Base-by-base conservation (phyloP, 345 rosid species). In the Litchi chinensis region DNA sequence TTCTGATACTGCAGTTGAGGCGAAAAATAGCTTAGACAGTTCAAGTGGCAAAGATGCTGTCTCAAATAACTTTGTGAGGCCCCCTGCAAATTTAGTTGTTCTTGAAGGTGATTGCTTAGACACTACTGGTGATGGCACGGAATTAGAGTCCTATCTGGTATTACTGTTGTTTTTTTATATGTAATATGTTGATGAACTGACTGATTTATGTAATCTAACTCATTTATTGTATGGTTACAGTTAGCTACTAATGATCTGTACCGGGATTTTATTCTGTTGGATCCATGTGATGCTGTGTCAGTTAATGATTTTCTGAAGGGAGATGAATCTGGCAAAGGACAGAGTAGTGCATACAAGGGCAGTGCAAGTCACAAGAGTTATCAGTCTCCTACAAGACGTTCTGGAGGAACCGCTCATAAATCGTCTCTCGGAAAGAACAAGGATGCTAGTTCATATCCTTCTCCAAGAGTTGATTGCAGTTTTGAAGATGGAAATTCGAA, bases 61-160 rank as follows among this genome's bases (percentile, higher is more conserved):
- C 68, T 80, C 88, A 48, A 84, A 89, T 85, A 86, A 87, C 79
- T 91, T 92, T 79, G 92, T 93, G 75, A 97, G 90, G 85, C 93
- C 98, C 68, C 99, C 99, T 4, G 93, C 97, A 76, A 94, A 94
- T 86, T 88, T 97, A 79, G 91, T 94, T 75, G 99, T 97, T 70
- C 90, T 94, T 77, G 97, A 97, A 90, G 98, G 97, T 54, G 99
- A 93, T 76, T 94, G 97, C 85, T 85, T 93, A 65, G 97, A 94
- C 83, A 79, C 89, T 84, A 69, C 84, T 76, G 94, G 95, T 70
- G 93, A 92, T 72, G 92, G 86, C 57, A 92, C 93, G 56, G 98
- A 94, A 80, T 69, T 96, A 81, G 99, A 94, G 81, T 93, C 97
- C 11, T 96, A 93, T 86, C 95, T 96, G 98, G 99, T 96, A 93